A percentile compares a stretch with the other conserved stretches of the same genome.
phyloP scores from a whole-genome alignment of 208 protist species.

The Trypanosoma cruzi region DNA sequence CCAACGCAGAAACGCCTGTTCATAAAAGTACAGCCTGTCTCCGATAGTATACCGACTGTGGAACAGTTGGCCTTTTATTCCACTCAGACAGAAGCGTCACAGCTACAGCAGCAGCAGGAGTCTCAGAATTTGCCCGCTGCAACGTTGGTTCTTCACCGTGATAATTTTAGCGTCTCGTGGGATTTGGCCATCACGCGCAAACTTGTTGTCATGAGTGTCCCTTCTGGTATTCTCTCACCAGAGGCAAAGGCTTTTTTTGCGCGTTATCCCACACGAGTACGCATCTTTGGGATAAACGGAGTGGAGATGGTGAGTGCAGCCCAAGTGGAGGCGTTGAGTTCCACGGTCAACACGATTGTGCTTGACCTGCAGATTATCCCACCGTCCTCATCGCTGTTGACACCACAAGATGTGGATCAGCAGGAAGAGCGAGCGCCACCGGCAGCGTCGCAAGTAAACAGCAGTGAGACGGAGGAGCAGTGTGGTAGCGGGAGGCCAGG shows the following conservation, averaged over 20 bases:
- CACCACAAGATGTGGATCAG: neutral
- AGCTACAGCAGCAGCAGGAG: neutral
- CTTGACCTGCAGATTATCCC: conserved; percentile 16
- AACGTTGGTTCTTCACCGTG: conserved; percentile 21
- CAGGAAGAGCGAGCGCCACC: neutral
- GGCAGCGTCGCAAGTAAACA: neutral
- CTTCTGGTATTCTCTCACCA: conserved; percentile 3
- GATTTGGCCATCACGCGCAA: conserved; percentile 17
- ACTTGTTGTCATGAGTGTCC: conserved; percentile 14
- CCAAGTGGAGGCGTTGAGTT: conserved; percentile 24
- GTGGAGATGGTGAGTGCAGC: conserved; percentile 15
- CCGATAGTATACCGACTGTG: neutral
- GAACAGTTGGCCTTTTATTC: conserved; percentile 29
- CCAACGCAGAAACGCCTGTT: conserved; percentile 8
- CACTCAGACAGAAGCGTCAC: neutral
- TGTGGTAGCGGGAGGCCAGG: neutral
- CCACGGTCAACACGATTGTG: conserved; percentile 20
- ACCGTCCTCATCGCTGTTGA: neutral
- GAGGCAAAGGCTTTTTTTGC: conserved; percentile 16
- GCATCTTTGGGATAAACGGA: conserved; percentile 25
- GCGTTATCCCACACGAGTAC: conserved; percentile 9
- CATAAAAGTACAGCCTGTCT: neutral
- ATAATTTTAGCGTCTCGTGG: conserved; percentile 20
- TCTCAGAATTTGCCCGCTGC: neutral
- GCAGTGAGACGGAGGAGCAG: neutral